A percentile compares a stretch with the other conserved stretches of the same genome.
These are phyloP conservation scores for Claviceps sp. DNA, from an alignment of 2,329 filamentous ascomycete species.

Conservation along the genomic window DNA sequence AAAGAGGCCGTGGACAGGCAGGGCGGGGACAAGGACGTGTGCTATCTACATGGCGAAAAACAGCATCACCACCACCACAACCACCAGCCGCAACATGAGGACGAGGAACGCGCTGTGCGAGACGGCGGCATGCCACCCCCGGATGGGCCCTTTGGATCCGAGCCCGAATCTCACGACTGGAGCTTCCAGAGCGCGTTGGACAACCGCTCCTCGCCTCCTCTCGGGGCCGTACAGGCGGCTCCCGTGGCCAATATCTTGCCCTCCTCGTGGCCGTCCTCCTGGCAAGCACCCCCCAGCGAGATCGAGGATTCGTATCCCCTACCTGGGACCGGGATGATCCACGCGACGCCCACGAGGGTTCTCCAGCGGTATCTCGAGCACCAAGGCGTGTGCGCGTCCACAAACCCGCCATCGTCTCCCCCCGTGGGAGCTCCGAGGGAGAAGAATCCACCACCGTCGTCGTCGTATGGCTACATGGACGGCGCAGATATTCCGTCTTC, in stretches of 20 bases:
- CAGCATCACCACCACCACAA: too few species aligned
- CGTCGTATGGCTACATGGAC: neutral
- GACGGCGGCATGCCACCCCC: neutral
- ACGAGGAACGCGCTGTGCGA: neutral
- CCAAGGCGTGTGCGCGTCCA: slow-evolving; percentile 8
- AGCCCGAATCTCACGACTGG: slow-evolving; percentile 23
- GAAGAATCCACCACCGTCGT: neutral
- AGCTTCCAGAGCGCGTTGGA: slow-evolving; percentile 33
- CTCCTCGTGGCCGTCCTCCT: slow-evolving; percentile 20
- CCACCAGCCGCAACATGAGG: neutral
- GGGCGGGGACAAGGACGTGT: neutral
- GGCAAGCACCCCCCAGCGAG: slow-evolving; percentile 32
- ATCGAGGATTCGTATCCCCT: slow-evolving; percentile 41
- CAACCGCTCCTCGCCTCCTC: slow-evolving; percentile 24
- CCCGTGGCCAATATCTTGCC: neutral
- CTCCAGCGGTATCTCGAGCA: slow-evolving; percentile 35
- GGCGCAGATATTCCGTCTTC: slow-evolving; percentile 14
- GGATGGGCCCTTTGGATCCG: slow-evolving; percentile 12
- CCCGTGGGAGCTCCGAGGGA: slow-evolving; percentile 8
- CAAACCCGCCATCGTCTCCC: neutral
- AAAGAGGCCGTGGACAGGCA: neutral
- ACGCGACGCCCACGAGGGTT: slow-evolving; percentile 33
- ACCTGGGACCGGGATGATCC: slow-evolving; percentile 16
- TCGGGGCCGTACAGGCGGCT: slow-evolving; percentile 5
- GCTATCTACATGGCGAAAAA: neutral